These are phyloP conservation scores for Fomitiporia mediterranea DNA, from an alignment of 1,284 basidiomycete species.

Conservation along the genomic window DNA sequence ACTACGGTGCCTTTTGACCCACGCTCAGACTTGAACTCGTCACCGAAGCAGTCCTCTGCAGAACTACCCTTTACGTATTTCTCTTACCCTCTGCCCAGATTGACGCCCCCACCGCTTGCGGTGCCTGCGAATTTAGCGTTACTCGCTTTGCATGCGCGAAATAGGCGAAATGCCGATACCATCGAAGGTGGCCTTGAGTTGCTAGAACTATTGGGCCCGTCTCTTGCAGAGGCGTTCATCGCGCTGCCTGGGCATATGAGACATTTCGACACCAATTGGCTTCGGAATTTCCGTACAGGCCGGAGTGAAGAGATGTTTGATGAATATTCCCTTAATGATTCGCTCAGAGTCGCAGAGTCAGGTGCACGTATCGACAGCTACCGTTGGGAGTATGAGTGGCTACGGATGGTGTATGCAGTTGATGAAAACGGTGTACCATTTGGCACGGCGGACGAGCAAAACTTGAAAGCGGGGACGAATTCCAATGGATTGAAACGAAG, in stretches of 20 bases:
- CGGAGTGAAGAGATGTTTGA: no score
- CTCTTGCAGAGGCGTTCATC: slow-evolving; percentile 7
- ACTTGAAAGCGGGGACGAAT: background rate
- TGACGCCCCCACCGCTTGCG: slow-evolving; percentile 54
- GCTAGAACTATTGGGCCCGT: background rate
- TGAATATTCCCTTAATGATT: no score
- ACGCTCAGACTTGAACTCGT: background rate
- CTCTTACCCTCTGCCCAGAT: slow-evolving; percentile 24
- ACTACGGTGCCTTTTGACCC: slow-evolving; percentile 3
- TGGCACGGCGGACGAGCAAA: slow-evolving; percentile 35
- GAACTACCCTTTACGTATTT: slow-evolving; percentile 17
- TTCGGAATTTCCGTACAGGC: background rate
- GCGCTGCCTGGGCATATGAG: background rate
- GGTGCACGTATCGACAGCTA: slow-evolving; percentile 9
- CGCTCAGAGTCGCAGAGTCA: background rate
- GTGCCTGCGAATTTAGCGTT: slow-evolving; percentile 68
- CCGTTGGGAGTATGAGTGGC: slow-evolving; percentile 23
- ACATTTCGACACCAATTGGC: background rate
- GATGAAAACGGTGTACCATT: slow-evolving; percentile 24
- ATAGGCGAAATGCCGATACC: background rate
- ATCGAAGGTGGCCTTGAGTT: background rate
- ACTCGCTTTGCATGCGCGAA: slow-evolving; percentile 42
- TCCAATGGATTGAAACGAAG: background rate
- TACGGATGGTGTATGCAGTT: slow-evolving; percentile 19
- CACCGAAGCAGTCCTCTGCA: background rate